Percentiles rank a stretch among this genome's conserved stretches.
phyloP scores from a whole-genome alignment of 192 early-diverging fungal species.

The Gaertneriomyces sp. region DNA sequence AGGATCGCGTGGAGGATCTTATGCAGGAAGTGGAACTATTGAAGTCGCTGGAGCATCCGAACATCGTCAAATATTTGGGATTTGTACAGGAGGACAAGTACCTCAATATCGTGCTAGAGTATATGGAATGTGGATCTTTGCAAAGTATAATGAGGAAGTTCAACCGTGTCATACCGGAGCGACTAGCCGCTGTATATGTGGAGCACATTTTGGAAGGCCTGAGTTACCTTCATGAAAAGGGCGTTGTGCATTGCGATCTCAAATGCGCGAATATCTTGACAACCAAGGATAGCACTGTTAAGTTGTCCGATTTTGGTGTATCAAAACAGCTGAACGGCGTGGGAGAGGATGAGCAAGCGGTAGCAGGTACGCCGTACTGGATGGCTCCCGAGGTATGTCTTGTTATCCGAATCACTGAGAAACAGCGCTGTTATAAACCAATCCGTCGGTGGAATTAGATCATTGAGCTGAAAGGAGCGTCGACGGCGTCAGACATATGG shows the following conservation, averaged over 20 bases:
- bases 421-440: not conserved
- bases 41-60: constrained; percentile 76
- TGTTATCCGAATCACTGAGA: not conserved
- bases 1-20: constrained; percentile 63
- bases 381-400: constrained; percentile 45
- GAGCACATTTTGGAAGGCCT: constrained; percentile 84
- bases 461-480: constrained; percentile 83
- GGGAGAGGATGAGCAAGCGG: constrained; percentile 60
- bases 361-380: constrained; percentile 49
- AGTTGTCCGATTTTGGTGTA: constrained; percentile 93
- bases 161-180: constrained; percentile 75
- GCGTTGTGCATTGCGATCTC: constrained; percentile 82
- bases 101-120: constrained; percentile 83
- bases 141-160: constrained; percentile 77
- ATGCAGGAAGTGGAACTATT: constrained; percentile 86
- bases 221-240: constrained; percentile 76
- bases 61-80: constrained; percentile 81
- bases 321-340: constrained; percentile 64
- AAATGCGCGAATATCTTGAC: constrained; percentile 90
- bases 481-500: constrained; percentile 88
- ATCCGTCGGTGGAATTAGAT: constrained; percentile 31
- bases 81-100: constrained; percentile 68
- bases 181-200: constrained; percentile 75
- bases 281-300: constrained; percentile 90
- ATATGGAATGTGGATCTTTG: constrained; percentile 80